Base-by-base conservation (phyloP, 768 basidiomycete genomes). In the Calocera cornea region DNA sequence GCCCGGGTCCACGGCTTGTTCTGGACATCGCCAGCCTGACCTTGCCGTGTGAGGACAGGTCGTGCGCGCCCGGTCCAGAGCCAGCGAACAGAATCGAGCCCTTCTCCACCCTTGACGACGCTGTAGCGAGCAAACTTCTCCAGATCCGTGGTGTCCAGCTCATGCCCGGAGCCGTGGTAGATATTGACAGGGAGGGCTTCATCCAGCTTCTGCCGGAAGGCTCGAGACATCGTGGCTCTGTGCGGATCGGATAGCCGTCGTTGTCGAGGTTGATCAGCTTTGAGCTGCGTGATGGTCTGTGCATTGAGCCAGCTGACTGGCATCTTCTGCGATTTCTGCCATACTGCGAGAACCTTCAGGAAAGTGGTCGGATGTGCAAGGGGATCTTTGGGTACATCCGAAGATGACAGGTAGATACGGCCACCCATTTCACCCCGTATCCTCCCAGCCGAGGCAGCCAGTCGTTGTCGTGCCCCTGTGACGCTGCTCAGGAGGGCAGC, bases 401-500 rank as follows among this genome's bases (percentile, higher is more conserved):
- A 74, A 70, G 71, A 80, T 71, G 24, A 50, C 24, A 27, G 17
- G 14, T 14, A 34, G 64, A 49, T 27, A 22, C 54, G 31, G 24
- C 67, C 24, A 68, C 65, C n/a, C 38, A 22, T 31, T 66, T 49
- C 54, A 75, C 16, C 22, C 29, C 34, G 65, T 5, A 31, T 66
- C 29, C 27, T 16, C 14, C 44, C 72, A 77, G 40, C 73, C 80
- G 80, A 65, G 80, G 77, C 7, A 73, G 73, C 72, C 79, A 78
- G 16, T 83, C 83, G 24, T 88, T 77, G 29, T 82, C 80, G 24
- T 83, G 80, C 17, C 92, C 81, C 73, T 22, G 89, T 79, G 34
- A 92, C 82, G 63, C 89, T 80, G 66, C 86, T 88, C 65, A 92
- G 78, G 11, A 92, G 79, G 1, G 85, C 84, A 29, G 88, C 83